Conservation (phyloP, 1,284 basidiomycete genomes). For the Laetiporus sulphureus region DNA sequence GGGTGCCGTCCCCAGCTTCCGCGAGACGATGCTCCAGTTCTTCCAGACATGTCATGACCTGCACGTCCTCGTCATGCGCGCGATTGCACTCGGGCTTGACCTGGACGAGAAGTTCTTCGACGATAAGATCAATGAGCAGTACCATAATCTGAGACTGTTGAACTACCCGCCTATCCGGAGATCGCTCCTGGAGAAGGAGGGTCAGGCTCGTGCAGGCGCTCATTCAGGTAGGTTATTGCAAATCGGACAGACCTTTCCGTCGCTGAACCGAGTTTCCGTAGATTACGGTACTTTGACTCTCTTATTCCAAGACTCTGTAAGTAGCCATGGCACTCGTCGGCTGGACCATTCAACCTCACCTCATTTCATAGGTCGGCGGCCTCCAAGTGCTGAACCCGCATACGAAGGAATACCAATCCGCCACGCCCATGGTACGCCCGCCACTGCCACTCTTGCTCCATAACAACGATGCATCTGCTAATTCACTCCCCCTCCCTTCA, state of each 20-base stretch:
- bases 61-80: conserved; percentile 71
- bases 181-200: conserved; percentile 49
- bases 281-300: conserved; percentile 84
- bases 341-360: conserved; percentile 3
- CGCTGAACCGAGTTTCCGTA: too few species aligned
- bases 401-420: conserved; percentile 64
- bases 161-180: conserved; percentile 70
- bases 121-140: conserved; percentile 63
- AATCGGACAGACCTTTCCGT: too few species aligned
- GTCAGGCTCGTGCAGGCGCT: conserved; percentile 73
- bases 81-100: conserved; percentile 72
- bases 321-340: conserved; percentile 10
- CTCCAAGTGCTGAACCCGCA: conserved; percentile 79
- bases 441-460: background rate
- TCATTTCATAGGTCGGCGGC: conserved; percentile 57
- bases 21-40: conserved; percentile 66
- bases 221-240: conserved; percentile 61
- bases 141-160: conserved; percentile 70
- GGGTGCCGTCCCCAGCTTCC: conserved; percentile 57
- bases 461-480: background rate
- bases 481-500: conserved; percentile 23
- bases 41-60: conserved; percentile 73
- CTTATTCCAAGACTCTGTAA: conserved; percentile 74
- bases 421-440: conserved; percentile 57
- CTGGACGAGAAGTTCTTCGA: conserved; percentile 73